Evolutionary conservation across 257 asterid genomes (phyloP), one percentile per base, ranked within the genome.

Genomic region (Dorcoceras hygrometricum): DNA sequence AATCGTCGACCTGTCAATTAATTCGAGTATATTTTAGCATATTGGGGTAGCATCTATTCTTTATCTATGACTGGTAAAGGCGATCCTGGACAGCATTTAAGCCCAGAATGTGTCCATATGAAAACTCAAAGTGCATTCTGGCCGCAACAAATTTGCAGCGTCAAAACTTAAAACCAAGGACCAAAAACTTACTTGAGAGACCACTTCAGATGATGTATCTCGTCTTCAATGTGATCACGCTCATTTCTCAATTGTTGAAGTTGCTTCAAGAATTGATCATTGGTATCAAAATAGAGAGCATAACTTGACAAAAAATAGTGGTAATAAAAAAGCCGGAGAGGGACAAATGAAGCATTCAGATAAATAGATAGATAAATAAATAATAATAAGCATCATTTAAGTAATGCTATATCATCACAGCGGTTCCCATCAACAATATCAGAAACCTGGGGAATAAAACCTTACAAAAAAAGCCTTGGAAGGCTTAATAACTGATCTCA

Each of bases 131-230:
- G 26, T 18, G 63, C 60, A 62, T 57, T 56, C 70, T 46, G 50
- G 10, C 51, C 48, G 24, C 69, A 54, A 67, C 28, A 71, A 20
- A 50, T 34, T 34, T 26, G 61, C 53, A 53, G 53, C 55, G 34
- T n/a, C n/a, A 57, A 57, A 62, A 43, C 19, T 12, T 43, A 43
- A 48, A 62, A 29, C 3, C 54, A 51, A 23, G 20, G 68, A 60
- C 18, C 28, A 60, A 20, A 22, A 66, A 63, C 73, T 36, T 87
- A 89, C 99, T 83, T 84, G 71, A 85, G 83, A 68, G 84, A 83
- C 97, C 99, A 94, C 82, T 80, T 81, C 67, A 90, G 79, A 76
- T 88, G 95, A 75, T 94, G 93, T 67, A 87, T 85, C 70, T 74
- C 61, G 78, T 90, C 96, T 76, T 94, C 99, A 24, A 94, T 84